Evolutionary conservation across 1,284 basidiomycete species (phyloP), one percentile per base, ranked within the genome.

Genomic region (Malassezia sp.): DNA sequence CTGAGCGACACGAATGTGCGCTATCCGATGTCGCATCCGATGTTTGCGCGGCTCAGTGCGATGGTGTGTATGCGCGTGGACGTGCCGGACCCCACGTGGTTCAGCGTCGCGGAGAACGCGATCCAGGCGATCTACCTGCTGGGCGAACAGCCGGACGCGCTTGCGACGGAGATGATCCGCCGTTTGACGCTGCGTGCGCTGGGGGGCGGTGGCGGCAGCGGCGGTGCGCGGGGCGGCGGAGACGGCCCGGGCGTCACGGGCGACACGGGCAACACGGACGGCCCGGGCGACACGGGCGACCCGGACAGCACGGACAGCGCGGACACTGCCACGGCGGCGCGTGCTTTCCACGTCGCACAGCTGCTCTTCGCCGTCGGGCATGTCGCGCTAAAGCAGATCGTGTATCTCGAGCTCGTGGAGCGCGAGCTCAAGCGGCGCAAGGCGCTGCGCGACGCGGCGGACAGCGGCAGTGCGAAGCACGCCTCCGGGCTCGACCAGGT

Each of bases 341-440:
- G 57, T 15, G 81, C 84, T 0, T 95, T 91, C 69, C 78, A 81
- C 50, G 77, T 97, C 14, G 85, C 84, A 45, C 90, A 96, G 67
- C 77, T 96, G 15, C 74, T 97, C 6, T 97, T 96, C 67, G 78
- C 86, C 31, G 88, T 95, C 5, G 93, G 91, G 0, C 91, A 97
- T 70, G 84, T 93, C 15, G 88, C 89, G 5, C 85, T 97, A 73
- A 96, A 96, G 72, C 89, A 97, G 54, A 87, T 96, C 46, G 89
- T 93, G 20, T 93, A 88, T 69, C 79, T 97, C 24, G 91, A 97
- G 71, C 76, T 95, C 33, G 84, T 96, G n/a, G 91, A 97, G 72
- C 76, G 90, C 29, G 91, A 97, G 69, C 85, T 85, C 80, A 97
- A 97, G 74, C 76, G 89, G 12, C 82, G 91, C 71, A 96, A 95